A percentile compares a stretch with the other conserved stretches of the same genome.
Conservation (phyloP, 495 filamentous ascomycete genomes). For the Massariosphaeria phaeospora region DNA sequence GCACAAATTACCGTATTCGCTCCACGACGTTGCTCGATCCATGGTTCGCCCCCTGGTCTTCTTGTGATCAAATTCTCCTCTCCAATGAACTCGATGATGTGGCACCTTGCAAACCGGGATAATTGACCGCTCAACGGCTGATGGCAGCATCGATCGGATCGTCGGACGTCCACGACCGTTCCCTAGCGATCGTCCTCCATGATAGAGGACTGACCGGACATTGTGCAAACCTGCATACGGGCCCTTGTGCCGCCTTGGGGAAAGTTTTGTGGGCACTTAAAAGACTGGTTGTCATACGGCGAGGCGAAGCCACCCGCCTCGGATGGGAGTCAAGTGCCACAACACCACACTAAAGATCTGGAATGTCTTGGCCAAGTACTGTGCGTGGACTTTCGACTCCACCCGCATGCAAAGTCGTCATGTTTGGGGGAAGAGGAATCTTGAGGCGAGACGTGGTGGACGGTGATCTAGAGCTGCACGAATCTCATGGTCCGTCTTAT, state of each 20-base stretch:
- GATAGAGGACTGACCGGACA: too few species aligned
- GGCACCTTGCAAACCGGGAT: not conserved
- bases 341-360: not conserved
- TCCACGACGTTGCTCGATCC: not conserved
- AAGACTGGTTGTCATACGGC: not conserved
- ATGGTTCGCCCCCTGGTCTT: not conserved
- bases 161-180: not conserved
- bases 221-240: not conserved
- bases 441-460: too few species aligned
- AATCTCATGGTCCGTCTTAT: too few species aligned
- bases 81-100: not conserved
- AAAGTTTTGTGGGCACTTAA: not conserved
- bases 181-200: too few species aligned
- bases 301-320: not conserved
- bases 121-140: not conserved
- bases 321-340: too few species aligned
- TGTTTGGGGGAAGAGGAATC: too few species aligned
- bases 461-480: too few species aligned
- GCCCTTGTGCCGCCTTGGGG: not conserved
- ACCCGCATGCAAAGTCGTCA: too few species aligned
- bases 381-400: not conserved
- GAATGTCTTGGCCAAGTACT: not conserved
- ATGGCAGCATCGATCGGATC: conserved; percentile 8
- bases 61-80: not conserved
- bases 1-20: too few species aligned